Evolutionary conservation across 345 rosid genomes (phyloP), one percentile per base, ranked within the genome.

Genomic region (Pistacia vera): DNA sequence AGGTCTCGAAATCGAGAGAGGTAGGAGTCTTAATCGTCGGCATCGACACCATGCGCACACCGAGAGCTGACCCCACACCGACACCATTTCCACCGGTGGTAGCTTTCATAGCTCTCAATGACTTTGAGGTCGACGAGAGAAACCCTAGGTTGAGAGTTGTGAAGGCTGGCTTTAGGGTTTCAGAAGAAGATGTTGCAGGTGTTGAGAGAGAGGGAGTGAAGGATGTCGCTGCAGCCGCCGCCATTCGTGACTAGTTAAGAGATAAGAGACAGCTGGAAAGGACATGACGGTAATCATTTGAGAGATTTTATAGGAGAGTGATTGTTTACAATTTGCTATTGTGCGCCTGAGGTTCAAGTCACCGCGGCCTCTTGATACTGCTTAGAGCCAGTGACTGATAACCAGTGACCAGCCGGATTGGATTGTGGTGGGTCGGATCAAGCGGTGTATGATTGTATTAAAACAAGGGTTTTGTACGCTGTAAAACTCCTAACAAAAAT

Each of bases 1-100:
- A 83, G 49, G 93, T 90, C 77, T 91, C 92, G 69, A 93, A 90
- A 81, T 91, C 92, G 58, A 90, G 84, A 59, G 79, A 63, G 2
- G 63, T 9, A 14, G 81, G 85, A 10, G 86, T 57, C 77, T 70
- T 82, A 18, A 84, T 67, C 0, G 86, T 83, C 33, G 92, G 84
- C 1, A 81, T 77, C 1, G 87, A 81, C 54, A 84, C 88, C 88
- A 87, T 89, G 13, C 86, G 75, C 11, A 90, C 84, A 1, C 74
- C 78, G 38, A 91, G 77, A 35, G 86, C 86, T 2, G 89, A 90
- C 5, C 89, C 86, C 20, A 54, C 36, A 13, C 57, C 74, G 5
- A 41, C 55, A 33, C 85, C 81, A 77, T 76, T 84, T 66, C 88
- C 75, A 46, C 77, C 18, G 59, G 52, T 60, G 41, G 83, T 9